A percentile compares a stretch with the other conserved stretches of the same genome.
Conservation (phyloP, 495 filamentous ascomycete species). For the Podospora conica region DNA sequence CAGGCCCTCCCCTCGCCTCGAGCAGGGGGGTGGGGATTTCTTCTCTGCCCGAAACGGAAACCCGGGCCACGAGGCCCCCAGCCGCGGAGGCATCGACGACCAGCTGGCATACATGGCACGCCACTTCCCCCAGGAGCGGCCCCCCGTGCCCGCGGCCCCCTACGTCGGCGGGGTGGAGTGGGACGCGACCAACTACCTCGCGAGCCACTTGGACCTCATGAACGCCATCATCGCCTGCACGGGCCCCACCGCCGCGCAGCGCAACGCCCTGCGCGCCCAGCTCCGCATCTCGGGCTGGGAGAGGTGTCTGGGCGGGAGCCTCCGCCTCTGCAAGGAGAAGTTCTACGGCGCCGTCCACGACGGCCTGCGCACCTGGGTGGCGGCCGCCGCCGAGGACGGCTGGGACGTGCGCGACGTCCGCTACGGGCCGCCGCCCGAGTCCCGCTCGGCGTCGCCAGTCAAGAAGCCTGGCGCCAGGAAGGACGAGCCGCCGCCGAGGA, state of each 20-base stretch:
- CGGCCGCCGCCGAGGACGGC: constrained; percentile 75
- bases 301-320: constrained; percentile 73
- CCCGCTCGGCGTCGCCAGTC: constrained; percentile 43
- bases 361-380: constrained; percentile 82
- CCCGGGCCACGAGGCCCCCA: not conserved
- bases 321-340: constrained; percentile 94
- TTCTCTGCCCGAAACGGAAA: not conserved
- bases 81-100: constrained; percentile 25
- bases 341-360: constrained; percentile 91
- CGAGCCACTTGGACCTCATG: constrained; percentile 83
- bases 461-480: constrained; percentile 37
- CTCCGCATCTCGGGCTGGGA: constrained; percentile 85
- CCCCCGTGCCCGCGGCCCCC: constrained; percentile 88
- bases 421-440: constrained; percentile 56
- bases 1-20: constrained; percentile 14
- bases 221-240: constrained; percentile 88
- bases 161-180: constrained; percentile 98
- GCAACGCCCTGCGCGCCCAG: constrained; percentile 71
- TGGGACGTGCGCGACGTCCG: constrained; percentile 76
- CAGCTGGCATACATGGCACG: constrained; percentile 51
- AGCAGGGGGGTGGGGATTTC: constrained; percentile 1
- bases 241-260: constrained; percentile 56
- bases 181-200: constrained; percentile 96
- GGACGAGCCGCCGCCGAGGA: constrained; percentile 41
- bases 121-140: constrained; percentile 82